Evolutionary conservation across 495 filamentous ascomycete species (phyloP), one percentile per base, ranked within the genome.

Genomic region (Mycothermus thermophilus): DNA sequence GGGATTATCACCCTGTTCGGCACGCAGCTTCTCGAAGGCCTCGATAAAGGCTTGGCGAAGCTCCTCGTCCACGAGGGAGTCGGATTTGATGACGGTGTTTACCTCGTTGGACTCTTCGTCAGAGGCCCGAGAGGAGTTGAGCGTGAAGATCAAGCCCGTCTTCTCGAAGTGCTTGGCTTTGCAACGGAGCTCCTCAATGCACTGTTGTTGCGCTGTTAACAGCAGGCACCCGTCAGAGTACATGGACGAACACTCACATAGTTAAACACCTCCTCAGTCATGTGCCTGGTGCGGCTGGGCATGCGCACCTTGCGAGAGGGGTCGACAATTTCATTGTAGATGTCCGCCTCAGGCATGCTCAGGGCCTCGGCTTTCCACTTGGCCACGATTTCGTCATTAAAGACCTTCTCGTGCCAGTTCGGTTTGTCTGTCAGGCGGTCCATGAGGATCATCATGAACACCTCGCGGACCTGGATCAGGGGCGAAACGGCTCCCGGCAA

Each of bases 331-430:
- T 45, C 17, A 14, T 36, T 14, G 23, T 44, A 56, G 11, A 68
- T 32, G 17, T 41, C 45, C 1, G 46, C 44, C 14, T 55, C 44
- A 16, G 40, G 35, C 28, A 25, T 40, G 6, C 40, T 44, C 15
- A 60, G 32, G 15, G 55, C 51, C 37, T 66, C 59, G 10, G 38
- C 20, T 24, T 50, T 44, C 63, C 60, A 66, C 26, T 57, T 55
- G 9, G 37, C 42, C 9, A 54, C 47, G 17, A 63, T 61, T 2
- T 31, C 28, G 1, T 67, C 55, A 46, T 78, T 55, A 38, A 71
- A 72, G 29, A 77, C 59, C 48, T 78, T 68, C 13, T 55, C 49
- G 38, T 72, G 59, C 74, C 70, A 77, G 20, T 66, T 49, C 2
- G 51, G 50, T 32, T 67, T 67, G 41, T 62, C 57, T 2, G 55